Evolutionary conservation across 2,329 filamentous ascomycete genomes (phyloP), one percentile per base, ranked within the genome.

Genomic region (Aspergillus pseudotamarii): DNA sequence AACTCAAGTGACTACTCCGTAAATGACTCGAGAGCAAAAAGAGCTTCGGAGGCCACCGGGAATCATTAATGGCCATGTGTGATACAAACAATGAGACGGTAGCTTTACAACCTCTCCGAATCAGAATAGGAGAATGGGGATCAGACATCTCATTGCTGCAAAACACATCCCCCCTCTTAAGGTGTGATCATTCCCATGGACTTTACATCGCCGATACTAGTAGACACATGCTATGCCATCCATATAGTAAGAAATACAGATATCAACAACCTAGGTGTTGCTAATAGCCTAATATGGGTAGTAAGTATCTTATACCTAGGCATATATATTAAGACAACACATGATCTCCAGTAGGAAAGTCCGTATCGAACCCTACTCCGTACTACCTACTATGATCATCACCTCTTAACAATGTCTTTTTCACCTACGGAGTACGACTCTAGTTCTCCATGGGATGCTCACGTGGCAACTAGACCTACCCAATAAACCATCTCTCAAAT

Each of bases 51-150:
- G 51, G 48, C 9, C 28, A 51, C 48, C 48, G 48, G 48, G 48
- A 51, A 21, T 34, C 28, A 32, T 32, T 21, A 51, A 32, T 32
- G 48, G 28, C 48, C 48, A 51, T 51, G 48, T 51, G 64, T 61
- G 53, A 60, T 61, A 64, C 61, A 62, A 51, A 51, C 48, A 51
- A 51, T 51, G 48, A 32, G 48, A 51, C 48, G 48, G 48, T 51
- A 51, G 48, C 48, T 51, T 51, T 51, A 51, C 19, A 38, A 41
- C 23, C 48, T 60, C 60, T 64, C 58, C 55, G 45, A 64, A 64
- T 64, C 48, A 55, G 62, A 51, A 61, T 57, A 45, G 56, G 59
- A 34, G 55, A 56, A 12, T 48, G n/a, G 48, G 4, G 5, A 34
- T 14, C 38, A 21, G 32, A 12, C 16, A 34, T 41, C 38, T 48